These are phyloP conservation scores for Lenwebbia sp. DNA, from an alignment of 345 rosid genomes.

Conservation along the genomic window DNA sequence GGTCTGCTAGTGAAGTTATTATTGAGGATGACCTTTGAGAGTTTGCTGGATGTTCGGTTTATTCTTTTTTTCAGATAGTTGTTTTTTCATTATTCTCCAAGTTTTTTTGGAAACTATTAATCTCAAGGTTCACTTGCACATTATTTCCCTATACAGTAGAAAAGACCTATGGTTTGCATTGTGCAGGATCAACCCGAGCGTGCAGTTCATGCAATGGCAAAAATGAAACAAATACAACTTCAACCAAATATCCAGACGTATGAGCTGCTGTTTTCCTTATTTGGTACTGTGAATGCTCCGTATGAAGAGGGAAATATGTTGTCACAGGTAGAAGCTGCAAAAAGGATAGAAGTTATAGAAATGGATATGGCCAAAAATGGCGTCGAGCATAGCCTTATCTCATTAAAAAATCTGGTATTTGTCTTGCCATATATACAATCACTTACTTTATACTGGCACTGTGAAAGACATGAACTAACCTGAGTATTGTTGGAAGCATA, in stretches of 20 bases:
- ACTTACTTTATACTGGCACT: neutral
- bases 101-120: too few species aligned
- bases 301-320: conserved; percentile 50
- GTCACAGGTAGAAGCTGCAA: conserved; percentile 45
- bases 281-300: conserved; percentile 66
- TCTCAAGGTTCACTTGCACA: neutral
- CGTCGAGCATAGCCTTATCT: conserved; percentile 47
- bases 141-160: neutral
- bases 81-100: neutral
- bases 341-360: conserved; percentile 64
- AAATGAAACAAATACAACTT: conserved; percentile 53
- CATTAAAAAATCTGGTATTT: conserved; percentile 59
- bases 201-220: conserved; percentile 50
- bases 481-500: neutral
- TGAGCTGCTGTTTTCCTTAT: conserved; percentile 58
- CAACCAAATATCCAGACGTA: conserved; percentile 56
- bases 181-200: conserved; percentile 77
- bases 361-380: conserved; percentile 64
- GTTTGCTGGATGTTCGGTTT: neutral
- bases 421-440: neutral
- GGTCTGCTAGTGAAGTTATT: neutral
- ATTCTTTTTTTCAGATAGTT: neutral
- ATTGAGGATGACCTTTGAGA: neutral
- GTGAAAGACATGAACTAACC: neutral
- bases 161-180: neutral